Evolutionary conservation across 2,329 filamentous ascomycete genomes (phyloP), one percentile per base, ranked within the genome.

Genomic region (Botrytis medusae): DNA sequence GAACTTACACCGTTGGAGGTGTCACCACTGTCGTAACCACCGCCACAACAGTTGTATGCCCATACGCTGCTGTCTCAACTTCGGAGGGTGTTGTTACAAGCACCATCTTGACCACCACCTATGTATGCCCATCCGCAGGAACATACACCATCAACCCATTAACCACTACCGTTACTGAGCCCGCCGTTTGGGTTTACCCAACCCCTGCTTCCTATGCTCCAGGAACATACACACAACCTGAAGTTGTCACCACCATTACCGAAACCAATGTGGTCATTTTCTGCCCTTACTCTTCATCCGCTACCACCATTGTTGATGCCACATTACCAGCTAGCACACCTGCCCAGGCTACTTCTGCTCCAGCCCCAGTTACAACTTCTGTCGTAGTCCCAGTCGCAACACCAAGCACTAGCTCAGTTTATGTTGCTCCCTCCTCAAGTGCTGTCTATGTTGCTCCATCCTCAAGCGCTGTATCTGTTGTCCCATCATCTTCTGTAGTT

Each of bases 121-220:
- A 91, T 80, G 87, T 91, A 80, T 94, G 92, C 90, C 91, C 91
- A 75, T 85, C 85, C 68, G 86, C 91, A 79, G 92, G 92, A 82
- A 93, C 90, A 73, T 94, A 93, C 87, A 93, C 90, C 81, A 90
- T 94, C 78, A 90, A 86, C 77, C 89, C 92, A 73, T 86, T 86
- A 81, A 92, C 90, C 81, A 92, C 89, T 77, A 86, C 85, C 48
- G 86, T 89, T 77, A 83, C 85, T 73, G 83, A 84, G 78, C 85
- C 86, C 74, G 87, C 86, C 69, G 84, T 86, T 76, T 84, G 91
- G 73, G 87, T 90, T 79, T 90, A 91, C 83, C 92, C 92, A 69
- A 87, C 87, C 74, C 87, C 91, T 71, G 88, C 88, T 76, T 88
- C 85, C 79, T 90, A 90, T 83, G 84, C 83, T 74, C 90, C 92